Evolutionary conservation across 2,329 filamentous ascomycete genomes (phyloP), one percentile per base, ranked within the genome.

Genomic region (Pseudogymnoascus verrucosus): DNA sequence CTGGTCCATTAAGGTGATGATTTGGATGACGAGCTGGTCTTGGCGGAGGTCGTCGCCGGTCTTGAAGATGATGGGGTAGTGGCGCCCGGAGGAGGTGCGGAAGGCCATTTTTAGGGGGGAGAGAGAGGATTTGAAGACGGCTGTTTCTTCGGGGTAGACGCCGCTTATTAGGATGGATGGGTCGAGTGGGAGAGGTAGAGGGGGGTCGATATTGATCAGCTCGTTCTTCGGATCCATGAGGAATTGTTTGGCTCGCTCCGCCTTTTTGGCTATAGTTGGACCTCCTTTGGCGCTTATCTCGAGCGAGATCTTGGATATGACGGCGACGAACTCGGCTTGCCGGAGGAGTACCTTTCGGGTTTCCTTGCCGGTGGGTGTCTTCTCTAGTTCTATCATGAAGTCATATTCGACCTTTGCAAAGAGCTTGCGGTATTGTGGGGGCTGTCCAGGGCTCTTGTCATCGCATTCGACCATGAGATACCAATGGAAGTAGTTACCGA

Each of bases 401-500:
- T 98, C 91, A 71, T 92, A 99, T 65, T 95, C 93, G 7, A 99
- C 90, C 70, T 93, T 92, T 28, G 90, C 89, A 75, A 96, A 99
- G 16, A 98, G 86, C 66, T 90, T 90, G 54, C 90, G 89, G 72
- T 93, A 89, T 64, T 88, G 86, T 4, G 85, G 80, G 21, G 86
- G 83, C 69, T 93, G 90, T 47, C 91, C 89, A 3, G 86, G 85
- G 68, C 89, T 92, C 65, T 71, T 70, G 44, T 82, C 80, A 73
- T 97, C 93, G 69, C 93, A 96, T 76, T 99, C 96, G 1, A 99
- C 95, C 87, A 97, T 97, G 2, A 99, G 82, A 75, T 98, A 99
- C 95, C 95, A 99, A 74, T 97, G 91, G 62, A 99, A 85, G 76
- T 96, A 96, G 73, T 96, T 99, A 31, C 93, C 95, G 1, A 99